Base-by-base conservation (phyloP, 2,329 filamentous ascomycete species). In the Neoarthrinium moseri region DNA sequence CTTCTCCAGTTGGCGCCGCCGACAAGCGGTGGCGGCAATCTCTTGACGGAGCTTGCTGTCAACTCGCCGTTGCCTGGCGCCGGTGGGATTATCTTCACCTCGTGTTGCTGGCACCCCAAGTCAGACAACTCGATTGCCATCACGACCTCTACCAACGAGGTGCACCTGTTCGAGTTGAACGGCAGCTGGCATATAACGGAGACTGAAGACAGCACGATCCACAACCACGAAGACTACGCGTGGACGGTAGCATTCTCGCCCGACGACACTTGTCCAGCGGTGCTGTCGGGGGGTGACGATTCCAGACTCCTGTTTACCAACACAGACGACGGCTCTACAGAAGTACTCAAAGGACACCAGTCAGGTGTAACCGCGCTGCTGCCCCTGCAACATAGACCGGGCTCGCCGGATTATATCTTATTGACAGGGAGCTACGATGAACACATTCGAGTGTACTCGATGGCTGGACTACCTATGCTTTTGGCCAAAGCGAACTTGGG, bases 401-500 rank as follows among this genome's bases (percentile, higher is more conserved):
- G 62, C 7, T 70, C 76, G 7, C 69, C 70, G 3, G 72, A 74
- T 1, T 72, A 75, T 4, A 59, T 94, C 4, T 65, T 95, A 3
- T 59, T 96, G 3, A 96, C 91, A 0, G 94, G 94, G 4, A 95
- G 89, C 60, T 99, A 97, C 60, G 94, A 97, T 57, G 91, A 97
- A 56, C 74, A 77, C 50, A 72, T 97, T 15, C 81, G 92, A 11
- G 72, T 96, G 2, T 77, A 87, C 39, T 64, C 75, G 1, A 68
- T 20, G n/a, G 27, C 17, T 17, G n/a, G 7, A 15, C 24, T 27
- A 18, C 18, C 70, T 1, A 72, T 72, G 24, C 67, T 85, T 3
- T 74, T 91, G 5, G 76, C 81, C 0, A 83, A 90, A 49, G 56
- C 75, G 42, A 75, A 86, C 42, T 75, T 97, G 0, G 91, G 87